Evolutionary conservation across 2,329 filamentous ascomycete genomes (phyloP).

Genomic region (Colletotrichum sp.): DNA sequence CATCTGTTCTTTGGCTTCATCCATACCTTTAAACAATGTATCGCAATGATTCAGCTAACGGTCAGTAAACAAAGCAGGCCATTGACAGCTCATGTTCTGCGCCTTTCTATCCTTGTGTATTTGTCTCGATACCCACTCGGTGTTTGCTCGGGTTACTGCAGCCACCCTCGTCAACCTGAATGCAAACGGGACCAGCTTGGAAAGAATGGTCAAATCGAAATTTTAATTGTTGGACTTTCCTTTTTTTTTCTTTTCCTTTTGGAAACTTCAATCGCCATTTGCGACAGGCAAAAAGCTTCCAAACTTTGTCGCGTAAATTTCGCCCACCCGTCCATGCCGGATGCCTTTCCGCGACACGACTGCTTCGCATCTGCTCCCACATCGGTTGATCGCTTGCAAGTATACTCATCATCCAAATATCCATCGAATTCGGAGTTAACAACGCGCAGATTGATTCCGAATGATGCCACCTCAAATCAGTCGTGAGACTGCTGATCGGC

Average conservation of each 20-base stretch:
- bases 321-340: background rate
- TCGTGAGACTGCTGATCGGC: background rate
- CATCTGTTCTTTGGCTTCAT: background rate
- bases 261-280: background rate
- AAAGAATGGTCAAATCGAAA: background rate
- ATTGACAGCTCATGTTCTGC: background rate
- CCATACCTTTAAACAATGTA: background rate
- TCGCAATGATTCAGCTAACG: background rate
- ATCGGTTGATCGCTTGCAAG: background rate
- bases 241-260: background rate
- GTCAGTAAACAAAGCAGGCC: background rate
- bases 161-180: background rate
- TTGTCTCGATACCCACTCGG: background rate
- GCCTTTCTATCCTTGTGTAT: background rate
- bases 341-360: background rate
- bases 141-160: background rate
- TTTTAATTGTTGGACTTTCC: background rate
- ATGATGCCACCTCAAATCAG: background rate
- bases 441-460: background rate
- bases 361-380: background rate
- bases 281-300: background rate
- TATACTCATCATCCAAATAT: background rate
- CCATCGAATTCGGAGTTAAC: accelerated
- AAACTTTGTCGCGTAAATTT: background rate
- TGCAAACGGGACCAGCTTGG: background rate